phyloP scores from a whole-genome alignment of 2,329 filamentous ascomycete species.

The Rhynchosporium secalis region DNA sequence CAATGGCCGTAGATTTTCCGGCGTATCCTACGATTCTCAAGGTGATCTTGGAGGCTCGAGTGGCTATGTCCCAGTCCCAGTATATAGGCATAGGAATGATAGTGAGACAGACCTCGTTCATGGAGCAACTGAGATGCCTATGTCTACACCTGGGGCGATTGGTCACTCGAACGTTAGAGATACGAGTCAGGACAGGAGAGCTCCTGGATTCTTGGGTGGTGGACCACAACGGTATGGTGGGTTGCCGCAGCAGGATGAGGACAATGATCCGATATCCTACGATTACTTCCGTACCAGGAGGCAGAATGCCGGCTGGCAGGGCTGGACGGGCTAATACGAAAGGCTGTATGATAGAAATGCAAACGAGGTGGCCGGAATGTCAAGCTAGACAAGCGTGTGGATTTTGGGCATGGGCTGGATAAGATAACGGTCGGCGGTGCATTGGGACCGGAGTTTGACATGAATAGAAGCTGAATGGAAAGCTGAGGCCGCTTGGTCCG shows the following conservation, averaged over 20 bases:
- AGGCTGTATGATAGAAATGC: neutral
- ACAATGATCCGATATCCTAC: constrained; percentile 37
- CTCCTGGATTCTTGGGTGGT: constrained; percentile 56
- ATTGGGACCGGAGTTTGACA: constrained; percentile 9
- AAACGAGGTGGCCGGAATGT: neutral
- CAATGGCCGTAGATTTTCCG: constrained; percentile 15
- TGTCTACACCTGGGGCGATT: constrained; percentile 39
- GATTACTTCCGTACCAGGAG: constrained; percentile 38
- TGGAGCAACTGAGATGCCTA: constrained; percentile 54
- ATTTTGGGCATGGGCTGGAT: neutral
- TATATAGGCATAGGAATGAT: constrained; percentile 50
- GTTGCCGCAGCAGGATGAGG: constrained; percentile 51
- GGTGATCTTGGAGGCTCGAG: neutral
- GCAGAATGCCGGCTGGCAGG: constrained; percentile 23
- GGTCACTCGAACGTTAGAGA: constrained; percentile 35
- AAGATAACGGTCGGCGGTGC: constrained; percentile 6
- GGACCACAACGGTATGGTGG: constrained; percentile 61
- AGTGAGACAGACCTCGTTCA: constrained; percentile 53
- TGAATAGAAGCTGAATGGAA: neutral
- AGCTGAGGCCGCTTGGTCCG: neutral
- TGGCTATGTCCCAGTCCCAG: constrained; percentile 15
- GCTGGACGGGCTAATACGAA: neutral
- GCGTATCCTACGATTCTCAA: constrained; percentile 24
- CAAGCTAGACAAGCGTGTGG: neutral
- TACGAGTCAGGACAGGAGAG: constrained; percentile 44